Evolutionary conservation across 768 basidiomycete species (phyloP), one percentile per base, ranked within the genome.

Genomic region (Butyriboletus loyo): DNA sequence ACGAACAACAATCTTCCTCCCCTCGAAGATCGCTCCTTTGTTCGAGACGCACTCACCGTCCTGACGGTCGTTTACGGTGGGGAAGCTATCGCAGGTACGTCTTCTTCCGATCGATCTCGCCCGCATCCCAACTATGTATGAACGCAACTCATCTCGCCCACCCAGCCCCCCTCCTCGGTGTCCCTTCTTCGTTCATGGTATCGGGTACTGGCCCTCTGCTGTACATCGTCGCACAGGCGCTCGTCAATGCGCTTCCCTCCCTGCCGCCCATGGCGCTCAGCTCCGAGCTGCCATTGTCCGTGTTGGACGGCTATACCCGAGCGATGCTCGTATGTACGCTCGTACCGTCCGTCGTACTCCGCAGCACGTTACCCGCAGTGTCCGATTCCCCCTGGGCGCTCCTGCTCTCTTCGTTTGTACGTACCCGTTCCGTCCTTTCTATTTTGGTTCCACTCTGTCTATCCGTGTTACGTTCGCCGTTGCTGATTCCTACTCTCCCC

Each of bases 261-360:
- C 4, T 57, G 1, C 57, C 76, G 80, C 3, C 87, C 82, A 42
- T 64, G 65, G 1, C 73, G 4, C 73, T 82, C 46, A 63, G 74
- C 54, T 75, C 76, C 30, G 92, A 96, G 65, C 72, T 93, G 11
- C 87, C 87, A 2, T 69, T 93, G 11, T 74, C 90, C 1, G 50
- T 92, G 39, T 58, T 92, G 6, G 92, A 96, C 65, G 91, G 84
- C 10, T 79, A 92, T 56, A 83, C 85, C 37, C 87, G 92, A 69
- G 82, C 90, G 5, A 78, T 85, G 55, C 79, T 96, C 25, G 73
- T 94, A 2, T 92, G 90, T 65, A 80, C 82, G 58, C 77, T 92
- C 56, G 83, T 92, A 34, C 85, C 91, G 5, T 84, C 88, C 11
- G 65, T 81, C 45, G 83, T 92, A 7, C 76, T 78, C 25, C 63